These are phyloP conservation scores for Apiospora sp. DNA, from an alignment of 2,329 filamentous ascomycete species.

Conservation along the genomic window DNA sequence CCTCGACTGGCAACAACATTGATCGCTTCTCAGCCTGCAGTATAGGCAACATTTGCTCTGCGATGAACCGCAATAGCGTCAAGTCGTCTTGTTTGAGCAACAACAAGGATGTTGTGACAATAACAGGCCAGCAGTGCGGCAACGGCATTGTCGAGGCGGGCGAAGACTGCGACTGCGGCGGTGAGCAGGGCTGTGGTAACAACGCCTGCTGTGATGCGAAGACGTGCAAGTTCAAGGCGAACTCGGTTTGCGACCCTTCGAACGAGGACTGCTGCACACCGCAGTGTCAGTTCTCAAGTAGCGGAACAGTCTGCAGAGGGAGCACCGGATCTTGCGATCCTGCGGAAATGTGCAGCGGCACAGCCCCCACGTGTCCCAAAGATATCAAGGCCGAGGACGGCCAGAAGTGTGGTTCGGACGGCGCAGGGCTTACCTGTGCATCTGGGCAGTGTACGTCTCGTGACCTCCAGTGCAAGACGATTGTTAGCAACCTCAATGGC, in stretches of 20 bases:
- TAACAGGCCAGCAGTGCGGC: constrained; percentile 86
- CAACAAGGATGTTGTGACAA: constrained; percentile 83
- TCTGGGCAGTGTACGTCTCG: constrained; percentile 95
- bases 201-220: constrained; percentile 85
- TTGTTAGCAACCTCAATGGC: constrained; percentile 78
- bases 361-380: constrained; percentile 73
- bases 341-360: constrained; percentile 82
- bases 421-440: constrained; percentile 76
- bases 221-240: constrained; percentile 84
- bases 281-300: constrained; percentile 71
- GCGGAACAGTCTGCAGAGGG: constrained; percentile 79
- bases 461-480: constrained; percentile 84
- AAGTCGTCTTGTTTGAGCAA: constrained; percentile 80
- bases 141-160: constrained; percentile 96
- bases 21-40: constrained; percentile 86
- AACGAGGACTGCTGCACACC: constrained; percentile 84
- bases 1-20: constrained; percentile 78
- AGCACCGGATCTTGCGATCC: constrained; percentile 87
- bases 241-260: constrained; percentile 78
- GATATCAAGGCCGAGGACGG: constrained; percentile 77
- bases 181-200: constrained; percentile 70
- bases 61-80: constrained; percentile 78
- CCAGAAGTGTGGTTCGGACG: constrained; percentile 70
- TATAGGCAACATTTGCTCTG: constrained; percentile 93
- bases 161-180: constrained; percentile 96